Conservation (phyloP, 2,329 filamentous ascomycete species). For the Fusarium mundagurra region DNA sequence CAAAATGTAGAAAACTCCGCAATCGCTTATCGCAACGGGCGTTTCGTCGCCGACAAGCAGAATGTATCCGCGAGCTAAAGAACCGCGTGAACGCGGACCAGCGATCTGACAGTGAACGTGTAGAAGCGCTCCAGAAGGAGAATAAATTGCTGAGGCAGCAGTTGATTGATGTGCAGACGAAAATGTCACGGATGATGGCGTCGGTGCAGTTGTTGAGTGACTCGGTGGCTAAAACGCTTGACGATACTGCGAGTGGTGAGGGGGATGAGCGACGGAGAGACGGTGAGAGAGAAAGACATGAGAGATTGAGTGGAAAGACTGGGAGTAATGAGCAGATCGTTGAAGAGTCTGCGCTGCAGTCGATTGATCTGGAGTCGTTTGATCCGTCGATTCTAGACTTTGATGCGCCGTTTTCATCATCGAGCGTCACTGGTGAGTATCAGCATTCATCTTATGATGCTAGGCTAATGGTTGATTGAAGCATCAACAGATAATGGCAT, state of each 20-base stretch:
- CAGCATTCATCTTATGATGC: accelerated
- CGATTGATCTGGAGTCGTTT: not conserved
- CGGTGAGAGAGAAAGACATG: not conserved
- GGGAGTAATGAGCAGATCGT: not conserved
- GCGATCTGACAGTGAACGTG: slow-evolving; percentile 36
- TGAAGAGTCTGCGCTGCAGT: not conserved
- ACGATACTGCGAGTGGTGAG: slow-evolving; percentile 6
- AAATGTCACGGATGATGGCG: slow-evolving; percentile 39
- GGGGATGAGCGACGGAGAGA: not conserved
- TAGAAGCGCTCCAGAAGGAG: slow-evolving; percentile 40
- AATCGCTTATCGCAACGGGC: slow-evolving; percentile 47
- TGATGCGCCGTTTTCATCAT: not conserved
- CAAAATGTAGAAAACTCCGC: slow-evolving; percentile 41
- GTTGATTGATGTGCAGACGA: slow-evolving; percentile 44
- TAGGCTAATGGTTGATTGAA: not conserved
- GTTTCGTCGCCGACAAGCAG: slow-evolving; percentile 45
- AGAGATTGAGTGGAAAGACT: accelerated
- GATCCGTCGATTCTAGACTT: slow-evolving; percentile 9
- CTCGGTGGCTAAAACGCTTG: slow-evolving; percentile 40
- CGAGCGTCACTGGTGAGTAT: not conserved
- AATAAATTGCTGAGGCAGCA: slow-evolving; percentile 42
- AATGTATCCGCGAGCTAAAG: slow-evolving; percentile 42
- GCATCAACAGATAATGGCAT: not conserved
- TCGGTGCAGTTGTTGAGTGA: slow-evolving; percentile 40
- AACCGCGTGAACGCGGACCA: slow-evolving; percentile 37